Conservation (phyloP, 2,329 filamentous ascomycete species). For the Magnaporthiopsis rhizophila region DNA sequence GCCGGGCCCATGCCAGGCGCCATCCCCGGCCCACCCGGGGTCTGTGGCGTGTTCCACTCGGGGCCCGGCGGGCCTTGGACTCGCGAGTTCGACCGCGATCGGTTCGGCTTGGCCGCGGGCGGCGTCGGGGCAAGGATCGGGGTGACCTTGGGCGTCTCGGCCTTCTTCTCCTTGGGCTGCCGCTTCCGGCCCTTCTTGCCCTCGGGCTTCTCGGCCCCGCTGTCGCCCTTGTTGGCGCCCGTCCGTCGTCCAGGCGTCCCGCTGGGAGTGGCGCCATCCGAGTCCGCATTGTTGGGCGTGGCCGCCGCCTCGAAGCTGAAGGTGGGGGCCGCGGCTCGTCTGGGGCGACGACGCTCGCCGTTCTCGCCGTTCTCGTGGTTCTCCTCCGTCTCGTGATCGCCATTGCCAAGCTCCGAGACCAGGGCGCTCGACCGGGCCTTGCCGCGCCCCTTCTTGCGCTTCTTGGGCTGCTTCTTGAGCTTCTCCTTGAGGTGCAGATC, state of each 20-base stretch:
- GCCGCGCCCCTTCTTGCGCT: slow-evolving; percentile 46
- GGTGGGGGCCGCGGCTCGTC: slow-evolving; percentile 60
- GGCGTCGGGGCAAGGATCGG: slow-evolving; percentile 41
- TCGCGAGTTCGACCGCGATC: slow-evolving; percentile 48
- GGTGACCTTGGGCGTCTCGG: slow-evolving; percentile 28
- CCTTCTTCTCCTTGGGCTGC: slow-evolving; percentile 30
- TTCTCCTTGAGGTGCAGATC: slow-evolving; percentile 70
- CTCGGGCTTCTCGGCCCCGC: slow-evolving; percentile 34
- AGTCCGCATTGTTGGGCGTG: slow-evolving; percentile 34
- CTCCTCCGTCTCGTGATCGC: slow-evolving; percentile 49
- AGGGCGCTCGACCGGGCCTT: slow-evolving; percentile 57
- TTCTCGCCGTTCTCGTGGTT: slow-evolving; percentile 49
- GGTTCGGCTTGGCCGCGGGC: slow-evolving; percentile 32
- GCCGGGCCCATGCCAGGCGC: slow-evolving; percentile 29
- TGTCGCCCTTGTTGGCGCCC: slow-evolving; percentile 31
- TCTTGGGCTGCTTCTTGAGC: slow-evolving; percentile 55
- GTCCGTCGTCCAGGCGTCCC: slow-evolving; percentile 50
- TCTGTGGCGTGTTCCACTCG: slow-evolving; percentile 13
- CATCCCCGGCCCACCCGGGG: slow-evolving; percentile 18
- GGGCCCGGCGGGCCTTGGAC: slow-evolving; percentile 19
- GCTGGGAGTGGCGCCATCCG: slow-evolving; percentile 48
- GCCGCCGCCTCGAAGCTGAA: slow-evolving; percentile 54
- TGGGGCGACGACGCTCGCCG: slow-evolving; percentile 52
- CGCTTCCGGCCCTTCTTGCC: slow-evolving; percentile 32
- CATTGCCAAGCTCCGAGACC: slow-evolving; percentile 57